Evolutionary conservation across 768 basidiomycete species (phyloP).

Genomic region (Epithele typhae): DNA sequence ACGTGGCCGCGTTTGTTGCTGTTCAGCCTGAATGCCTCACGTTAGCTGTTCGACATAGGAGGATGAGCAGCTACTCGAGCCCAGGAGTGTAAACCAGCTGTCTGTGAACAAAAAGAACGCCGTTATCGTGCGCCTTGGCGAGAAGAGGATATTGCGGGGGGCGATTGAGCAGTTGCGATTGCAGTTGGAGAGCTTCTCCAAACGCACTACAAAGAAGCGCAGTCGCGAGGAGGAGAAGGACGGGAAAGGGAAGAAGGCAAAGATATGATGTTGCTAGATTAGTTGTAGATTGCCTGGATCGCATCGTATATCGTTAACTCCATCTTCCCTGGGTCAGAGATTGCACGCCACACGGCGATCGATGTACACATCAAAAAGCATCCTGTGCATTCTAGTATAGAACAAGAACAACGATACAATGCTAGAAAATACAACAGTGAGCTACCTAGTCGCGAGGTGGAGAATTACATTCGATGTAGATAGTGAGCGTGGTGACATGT

Average conservation of each 20-base stretch:
- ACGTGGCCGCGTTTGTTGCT: conserved; percentile 17
- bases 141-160: conserved; percentile 61
- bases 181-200: neutral
- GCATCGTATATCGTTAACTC: too few species aligned
- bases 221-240: conserved; percentile 11
- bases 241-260: conserved; percentile 14
- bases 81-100: conserved; percentile 22
- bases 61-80: conserved; percentile 41
- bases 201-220: conserved; percentile 16
- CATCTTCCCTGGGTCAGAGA: too few species aligned
- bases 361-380: too few species aligned
- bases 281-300: too few species aligned
- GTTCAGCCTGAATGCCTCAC: neutral
- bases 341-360: too few species aligned
- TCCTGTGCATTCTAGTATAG: too few species aligned
- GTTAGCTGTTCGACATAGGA: conserved; percentile 35
- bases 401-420: too few species aligned
- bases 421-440: too few species aligned
- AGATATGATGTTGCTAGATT: neutral
- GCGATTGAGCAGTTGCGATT: conserved; percentile 16
- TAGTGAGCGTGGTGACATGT: too few species aligned
- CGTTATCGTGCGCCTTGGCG: conserved; percentile 70
- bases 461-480: too few species aligned
- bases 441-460: too few species aligned
- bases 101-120: conserved; percentile 54